phyloP scores from a whole-genome alignment of 192 early-diverging fungal species.

The Radiomyces spectabilis region DNA sequence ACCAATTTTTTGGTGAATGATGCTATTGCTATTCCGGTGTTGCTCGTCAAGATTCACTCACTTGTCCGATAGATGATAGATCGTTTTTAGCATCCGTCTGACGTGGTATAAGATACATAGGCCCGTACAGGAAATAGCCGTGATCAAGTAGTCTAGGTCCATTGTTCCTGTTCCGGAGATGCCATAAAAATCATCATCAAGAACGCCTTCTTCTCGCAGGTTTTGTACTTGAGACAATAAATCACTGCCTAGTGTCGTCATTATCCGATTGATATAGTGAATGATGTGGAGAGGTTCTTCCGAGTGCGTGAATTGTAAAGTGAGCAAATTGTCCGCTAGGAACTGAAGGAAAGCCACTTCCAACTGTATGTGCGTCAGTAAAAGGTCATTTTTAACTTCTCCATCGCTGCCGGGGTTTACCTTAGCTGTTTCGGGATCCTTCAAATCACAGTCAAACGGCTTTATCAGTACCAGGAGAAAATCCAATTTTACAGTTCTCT shows the following conservation, averaged over 20 bases:
- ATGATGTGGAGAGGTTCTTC: conserved; percentile 79
- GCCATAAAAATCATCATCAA: neutral
- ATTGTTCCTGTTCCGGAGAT: neutral
- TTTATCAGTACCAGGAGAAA: conserved; percentile 9
- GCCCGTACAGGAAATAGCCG: no score
- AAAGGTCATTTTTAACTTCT: neutral
- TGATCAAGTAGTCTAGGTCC: neutral
- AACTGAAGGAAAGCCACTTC: conserved; percentile 62
- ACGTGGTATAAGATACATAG: no score
- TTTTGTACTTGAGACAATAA: conserved; percentile 39
- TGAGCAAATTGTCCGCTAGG: conserved; percentile 76
- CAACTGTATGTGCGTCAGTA: conserved; percentile 10
- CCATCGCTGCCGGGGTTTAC: no score
- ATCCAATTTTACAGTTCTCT: conserved; percentile 6
- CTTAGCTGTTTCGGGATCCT: neutral
- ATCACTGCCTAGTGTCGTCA: conserved; percentile 64
- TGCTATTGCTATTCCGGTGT: no score
- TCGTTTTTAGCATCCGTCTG: no score
- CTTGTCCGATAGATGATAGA: no score
- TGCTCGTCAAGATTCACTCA: no score
- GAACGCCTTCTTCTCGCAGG: conserved; percentile 11
- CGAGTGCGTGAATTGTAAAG: conserved; percentile 68
- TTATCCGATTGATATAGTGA: conserved; percentile 62
- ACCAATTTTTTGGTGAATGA: no score
- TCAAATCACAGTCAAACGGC: conserved; percentile 15